A percentile compares a stretch with the other conserved stretches of the same genome.
Conservation (phyloP, 2,329 filamentous ascomycete species). For the Exophiala viscosa region DNA sequence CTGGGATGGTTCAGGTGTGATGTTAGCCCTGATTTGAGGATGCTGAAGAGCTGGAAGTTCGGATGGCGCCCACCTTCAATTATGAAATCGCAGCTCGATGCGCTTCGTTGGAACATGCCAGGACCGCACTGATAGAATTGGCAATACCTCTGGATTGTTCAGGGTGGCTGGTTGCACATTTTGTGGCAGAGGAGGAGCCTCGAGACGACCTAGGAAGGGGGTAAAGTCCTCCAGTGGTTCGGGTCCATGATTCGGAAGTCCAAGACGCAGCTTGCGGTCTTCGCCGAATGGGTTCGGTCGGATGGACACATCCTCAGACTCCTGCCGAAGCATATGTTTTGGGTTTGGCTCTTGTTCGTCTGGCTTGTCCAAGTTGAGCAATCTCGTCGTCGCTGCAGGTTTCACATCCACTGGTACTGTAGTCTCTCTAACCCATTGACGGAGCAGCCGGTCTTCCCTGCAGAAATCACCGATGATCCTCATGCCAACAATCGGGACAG, state of each 20-base stretch:
- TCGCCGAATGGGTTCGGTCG: conserved; percentile 18
- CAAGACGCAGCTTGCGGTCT: conserved; percentile 4
- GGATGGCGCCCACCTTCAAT: no score
- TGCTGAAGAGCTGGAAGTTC: no score
- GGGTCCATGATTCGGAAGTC: conserved; percentile 8
- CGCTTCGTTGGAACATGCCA: conserved; percentile 8
- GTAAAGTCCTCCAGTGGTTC: conserved; percentile 11
- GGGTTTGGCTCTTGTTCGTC: background rate
- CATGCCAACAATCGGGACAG: conserved; percentile 18
- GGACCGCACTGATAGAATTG: conserved; percentile 10
- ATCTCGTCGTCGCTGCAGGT: conserved; percentile 9
- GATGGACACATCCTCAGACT: background rate
- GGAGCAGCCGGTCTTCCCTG: conserved; percentile 11
- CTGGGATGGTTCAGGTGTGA: no score
- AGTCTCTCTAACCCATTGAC: conserved; percentile 7
- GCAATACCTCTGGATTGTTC: conserved; percentile 15
- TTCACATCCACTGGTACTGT: background rate
- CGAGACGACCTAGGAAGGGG: conserved; percentile 16
- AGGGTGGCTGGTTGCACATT: conserved; percentile 7
- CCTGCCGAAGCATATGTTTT: background rate
- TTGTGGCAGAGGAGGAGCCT: conserved; percentile 5
- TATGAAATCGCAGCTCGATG: background rate
- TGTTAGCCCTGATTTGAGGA: no score
- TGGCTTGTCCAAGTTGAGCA: conserved; percentile 7
- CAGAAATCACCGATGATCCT: conserved; percentile 17